Percentiles rank a stretch among this genome's conserved stretches.
These are phyloP conservation scores for Alternaria ventricosa DNA, from an alignment of 2,329 filamentous ascomycete genomes.

Conservation along the genomic window DNA sequence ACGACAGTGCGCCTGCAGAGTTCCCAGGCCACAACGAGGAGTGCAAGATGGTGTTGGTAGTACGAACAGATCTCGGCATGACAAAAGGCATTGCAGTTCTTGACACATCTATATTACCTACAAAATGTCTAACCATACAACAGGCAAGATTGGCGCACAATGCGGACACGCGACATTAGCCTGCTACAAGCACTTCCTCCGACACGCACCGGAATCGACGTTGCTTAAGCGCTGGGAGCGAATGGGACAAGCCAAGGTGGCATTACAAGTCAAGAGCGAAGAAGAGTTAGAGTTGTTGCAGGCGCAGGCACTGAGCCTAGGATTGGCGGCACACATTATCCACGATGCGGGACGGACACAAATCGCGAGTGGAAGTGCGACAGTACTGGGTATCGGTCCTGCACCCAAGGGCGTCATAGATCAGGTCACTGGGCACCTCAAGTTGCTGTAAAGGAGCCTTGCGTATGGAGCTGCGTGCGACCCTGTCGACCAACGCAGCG, in stretches of 20 bases:
- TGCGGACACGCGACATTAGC: constrained; percentile 95
- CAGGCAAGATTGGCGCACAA: constrained; percentile 97
- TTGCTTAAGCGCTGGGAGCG: constrained; percentile 86
- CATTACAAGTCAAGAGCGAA: constrained; percentile 85
- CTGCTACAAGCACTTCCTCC: constrained; percentile 86
- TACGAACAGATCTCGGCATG: constrained; percentile 95
- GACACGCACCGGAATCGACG: constrained; percentile 61
- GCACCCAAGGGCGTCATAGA: constrained; percentile 89
- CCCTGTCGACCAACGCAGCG: background rate
- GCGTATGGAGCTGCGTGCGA: background rate
- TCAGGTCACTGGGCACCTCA: constrained; percentile 81
- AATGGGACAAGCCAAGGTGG: constrained; percentile 89
- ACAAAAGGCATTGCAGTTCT: constrained; percentile 73
- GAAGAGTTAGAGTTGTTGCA: constrained; percentile 78
- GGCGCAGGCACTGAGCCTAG: constrained; percentile 80
- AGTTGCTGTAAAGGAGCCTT: constrained; percentile 68
- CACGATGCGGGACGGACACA: constrained; percentile 96
- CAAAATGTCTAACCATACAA: background rate
- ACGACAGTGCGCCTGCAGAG: constrained; percentile 46
- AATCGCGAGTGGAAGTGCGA: constrained; percentile 91
- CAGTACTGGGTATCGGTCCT: constrained; percentile 77
- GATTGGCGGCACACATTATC: constrained; percentile 87
- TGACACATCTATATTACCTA: background rate
- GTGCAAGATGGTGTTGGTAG: constrained; percentile 92
- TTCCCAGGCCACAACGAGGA: constrained; percentile 70